phyloP scores from a whole-genome alignment of 2,329 filamentous ascomycete genomes.

The Ramularia endophylla region DNA sequence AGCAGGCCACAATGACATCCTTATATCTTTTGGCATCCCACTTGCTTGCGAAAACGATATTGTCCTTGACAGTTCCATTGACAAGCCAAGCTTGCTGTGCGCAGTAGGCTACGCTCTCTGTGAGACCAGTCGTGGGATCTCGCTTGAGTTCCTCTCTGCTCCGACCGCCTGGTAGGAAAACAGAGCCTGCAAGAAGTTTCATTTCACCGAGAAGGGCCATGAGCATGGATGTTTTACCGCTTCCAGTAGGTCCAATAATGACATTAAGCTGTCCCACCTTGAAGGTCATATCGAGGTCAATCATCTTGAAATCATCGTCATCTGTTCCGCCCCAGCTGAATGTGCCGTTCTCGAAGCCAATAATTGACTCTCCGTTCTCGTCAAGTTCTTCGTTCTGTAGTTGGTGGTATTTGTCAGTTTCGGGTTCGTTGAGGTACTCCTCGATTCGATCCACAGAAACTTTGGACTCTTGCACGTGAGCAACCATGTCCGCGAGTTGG shows the following conservation, averaged over 20 bases:
- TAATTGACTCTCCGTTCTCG: constrained; percentile 63
- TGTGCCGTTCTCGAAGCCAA: constrained; percentile 78
- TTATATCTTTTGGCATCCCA: constrained; percentile 78
- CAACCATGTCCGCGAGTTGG: constrained; percentile 97
- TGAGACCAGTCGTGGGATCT: constrained; percentile 77
- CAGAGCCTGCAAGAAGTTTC: constrained; percentile 72
- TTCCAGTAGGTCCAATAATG: constrained; percentile 86
- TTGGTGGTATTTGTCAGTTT: constrained; percentile 92
- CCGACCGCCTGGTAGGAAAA: constrained; percentile 78
- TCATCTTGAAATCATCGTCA: constrained; percentile 57
- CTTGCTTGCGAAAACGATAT: constrained; percentile 83
- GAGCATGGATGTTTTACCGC: constrained; percentile 89
- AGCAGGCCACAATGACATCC: constrained; percentile 84
- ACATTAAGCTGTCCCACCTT: constrained; percentile 82
- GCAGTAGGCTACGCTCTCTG: constrained; percentile 91
- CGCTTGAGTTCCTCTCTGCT: constrained; percentile 78
- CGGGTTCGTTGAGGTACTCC: constrained; percentile 85
- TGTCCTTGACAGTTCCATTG: constrained; percentile 91
- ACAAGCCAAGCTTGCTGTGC: constrained; percentile 96
- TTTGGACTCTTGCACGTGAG: constrained; percentile 94
- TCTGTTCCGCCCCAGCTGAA: constrained; percentile 76
- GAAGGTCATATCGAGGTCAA: constrained; percentile 80
- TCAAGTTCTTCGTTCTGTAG: constrained; percentile 65
- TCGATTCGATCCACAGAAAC: constrained; percentile 96
- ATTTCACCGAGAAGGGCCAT: constrained; percentile 98